Percentiles rank a stretch among this genome's conserved stretches.
Conservation (phyloP, 106 monocot genomes). For the Apostasia shenzhenica region DNA sequence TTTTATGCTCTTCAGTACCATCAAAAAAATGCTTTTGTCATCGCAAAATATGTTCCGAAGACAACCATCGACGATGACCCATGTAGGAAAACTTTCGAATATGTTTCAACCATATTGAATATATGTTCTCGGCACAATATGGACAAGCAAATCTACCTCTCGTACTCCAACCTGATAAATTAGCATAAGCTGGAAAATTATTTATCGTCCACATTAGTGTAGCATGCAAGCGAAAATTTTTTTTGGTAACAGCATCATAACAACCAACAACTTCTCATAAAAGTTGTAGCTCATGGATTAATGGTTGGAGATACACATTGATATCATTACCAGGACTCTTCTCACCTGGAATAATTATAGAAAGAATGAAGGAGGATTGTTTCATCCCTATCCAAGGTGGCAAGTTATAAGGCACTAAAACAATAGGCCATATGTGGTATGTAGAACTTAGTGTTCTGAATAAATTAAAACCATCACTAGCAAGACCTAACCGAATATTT, state of each 20-base stretch:
- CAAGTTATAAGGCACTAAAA: neutral
- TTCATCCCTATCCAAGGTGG: neutral
- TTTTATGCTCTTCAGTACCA: neutral
- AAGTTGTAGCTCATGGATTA: neutral
- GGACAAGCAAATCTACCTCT: no score
- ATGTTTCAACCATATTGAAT: neutral
- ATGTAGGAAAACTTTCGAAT: neutral
- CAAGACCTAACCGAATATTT: neutral
- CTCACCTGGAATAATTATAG: neutral
- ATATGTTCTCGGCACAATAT: no score
- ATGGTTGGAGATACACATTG: neutral
- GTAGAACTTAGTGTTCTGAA: neutral
- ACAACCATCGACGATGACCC: neutral
- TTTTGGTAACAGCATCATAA: neutral
- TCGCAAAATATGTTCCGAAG: neutral
- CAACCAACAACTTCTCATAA: neutral
- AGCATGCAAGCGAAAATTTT: neutral
- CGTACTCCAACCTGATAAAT: no score
- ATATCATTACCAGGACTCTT: neutral
- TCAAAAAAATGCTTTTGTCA: neutral
- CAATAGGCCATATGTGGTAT: neutral
- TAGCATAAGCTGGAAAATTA: neutral
- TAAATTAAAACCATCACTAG: conserved; percentile 2
- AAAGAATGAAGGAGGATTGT: neutral
- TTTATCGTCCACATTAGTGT: neutral